Evolutionary conservation across 2,329 filamentous ascomycete species (phyloP).

Genomic region (Phoma sp.): DNA sequence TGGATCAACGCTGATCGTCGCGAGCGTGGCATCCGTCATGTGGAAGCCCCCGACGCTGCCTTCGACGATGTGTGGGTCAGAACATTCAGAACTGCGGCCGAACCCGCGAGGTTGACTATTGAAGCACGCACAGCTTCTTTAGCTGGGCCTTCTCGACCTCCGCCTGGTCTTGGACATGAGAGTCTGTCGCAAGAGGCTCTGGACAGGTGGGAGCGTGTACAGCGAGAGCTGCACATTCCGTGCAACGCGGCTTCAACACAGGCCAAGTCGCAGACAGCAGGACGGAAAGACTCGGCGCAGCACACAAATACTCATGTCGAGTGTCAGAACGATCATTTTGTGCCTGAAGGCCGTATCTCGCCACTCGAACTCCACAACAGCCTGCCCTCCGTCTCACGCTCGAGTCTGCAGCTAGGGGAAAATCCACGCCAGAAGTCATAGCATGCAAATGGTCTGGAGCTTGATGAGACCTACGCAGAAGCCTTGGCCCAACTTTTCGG

Average conservation of each 20-base stretch:
- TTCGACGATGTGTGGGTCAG: not conserved
- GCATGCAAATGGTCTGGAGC: no score
- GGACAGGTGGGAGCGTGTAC: not conserved
- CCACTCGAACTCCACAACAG: not conserved
- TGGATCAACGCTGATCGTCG: slow-evolving; percentile 2
- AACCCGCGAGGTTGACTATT: no score
- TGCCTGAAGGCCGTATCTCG: not conserved
- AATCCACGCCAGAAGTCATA: no score
- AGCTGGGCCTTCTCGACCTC: no score
- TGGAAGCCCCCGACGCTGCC: not conserved
- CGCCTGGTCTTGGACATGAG: not conserved
- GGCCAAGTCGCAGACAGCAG: not conserved
- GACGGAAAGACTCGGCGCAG: slow-evolving; percentile 1
- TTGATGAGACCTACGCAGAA: no score
- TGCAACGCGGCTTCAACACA: not conserved
- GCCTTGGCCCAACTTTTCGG: no score
- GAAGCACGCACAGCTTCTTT: no score
- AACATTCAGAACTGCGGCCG: not conserved
- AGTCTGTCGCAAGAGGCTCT: not conserved
- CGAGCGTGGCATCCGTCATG: slow-evolving; percentile 3
- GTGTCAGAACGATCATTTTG: not conserved
- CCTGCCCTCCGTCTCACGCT: not conserved
- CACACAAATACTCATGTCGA: not conserved
- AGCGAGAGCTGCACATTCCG: not conserved
- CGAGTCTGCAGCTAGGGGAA: no score